Evolutionary conservation across 192 early-diverging fungal genomes (phyloP), one percentile per base, ranked within the genome.

Genomic region (Phycomyces blakesleeanus): DNA sequence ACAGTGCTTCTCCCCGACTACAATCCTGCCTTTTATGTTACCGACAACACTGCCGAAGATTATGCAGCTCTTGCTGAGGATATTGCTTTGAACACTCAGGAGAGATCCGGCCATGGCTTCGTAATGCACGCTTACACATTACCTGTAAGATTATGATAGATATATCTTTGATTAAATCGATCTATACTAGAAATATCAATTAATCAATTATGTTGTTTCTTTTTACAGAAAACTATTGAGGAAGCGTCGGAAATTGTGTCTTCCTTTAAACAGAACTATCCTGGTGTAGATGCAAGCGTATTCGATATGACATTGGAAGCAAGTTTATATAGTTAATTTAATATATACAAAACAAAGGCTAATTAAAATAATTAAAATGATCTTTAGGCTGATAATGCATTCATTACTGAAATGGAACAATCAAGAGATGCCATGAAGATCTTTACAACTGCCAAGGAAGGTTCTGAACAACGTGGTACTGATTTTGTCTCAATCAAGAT

Each of bases 241-340:
- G 51, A 29, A 29, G 5, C 51, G 12, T 49, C 34, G 50, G 40
- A 41, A 41, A 18, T 37, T 24, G 27, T 41, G 44, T 15, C 22
- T 42, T 8, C 42, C 25, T 61, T 68, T 27, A 44, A 68, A 15
- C 26, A 38, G 41, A 29, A 24, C n/a, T 68, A 61, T 27, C 51
- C 37, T 16, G 44, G 55, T 9, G 40, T 55, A 12, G 37, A 52
- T 16, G 47, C 25, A 11, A 21, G 34, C 15, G 44, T 61, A 1
- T 61, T 68, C 55, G 59, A 68, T 56, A 39, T 55, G 29, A 61
- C 22, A 15, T 61, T 61, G 7, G 59, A 68, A 18, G 65, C n/a
- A n/a, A n/a, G n/a, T n/a, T n/a, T 67, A 59, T 24, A 20, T 1
- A 7, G n/a, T 24, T 0, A 22, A 22, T 15, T 16, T 12, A 16